phyloP scores from a whole-genome alignment of 257 asterid genomes.

The Capsicum chinense region DNA sequence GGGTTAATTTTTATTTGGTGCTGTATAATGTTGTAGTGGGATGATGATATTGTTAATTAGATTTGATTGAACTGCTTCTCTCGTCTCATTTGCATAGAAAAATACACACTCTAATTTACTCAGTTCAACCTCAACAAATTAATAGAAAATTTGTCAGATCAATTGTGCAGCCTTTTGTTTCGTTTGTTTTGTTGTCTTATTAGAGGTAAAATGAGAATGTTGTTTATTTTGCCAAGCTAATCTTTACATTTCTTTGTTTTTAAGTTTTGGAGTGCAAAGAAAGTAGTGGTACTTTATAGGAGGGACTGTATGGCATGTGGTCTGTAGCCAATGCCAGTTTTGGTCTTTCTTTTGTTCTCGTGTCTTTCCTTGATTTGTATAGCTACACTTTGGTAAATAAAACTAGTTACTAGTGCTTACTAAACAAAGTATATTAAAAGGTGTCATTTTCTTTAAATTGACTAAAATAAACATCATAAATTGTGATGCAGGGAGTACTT shows the following conservation, averaged over 20 bases:
- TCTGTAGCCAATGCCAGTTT: not conserved
- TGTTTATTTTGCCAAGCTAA: not conserved
- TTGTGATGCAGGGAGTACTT: too few species aligned
- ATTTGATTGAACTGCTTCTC: conserved; percentile 14
- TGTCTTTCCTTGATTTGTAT: too few species aligned
- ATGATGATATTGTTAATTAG: conserved; percentile 23
- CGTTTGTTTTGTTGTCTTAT: not conserved
- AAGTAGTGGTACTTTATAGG: not conserved
- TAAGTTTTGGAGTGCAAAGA: not conserved
- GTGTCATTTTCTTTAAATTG: too few species aligned
- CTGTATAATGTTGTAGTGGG: conserved; percentile 21
- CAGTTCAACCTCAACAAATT: not conserved
- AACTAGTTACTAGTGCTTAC: too few species aligned
- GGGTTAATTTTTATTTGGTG: not conserved
- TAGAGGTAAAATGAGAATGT: not conserved
- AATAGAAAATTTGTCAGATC: not conserved
- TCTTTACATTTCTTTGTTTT: not conserved
- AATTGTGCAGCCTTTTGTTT: not conserved
- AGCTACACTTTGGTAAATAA: too few species aligned
- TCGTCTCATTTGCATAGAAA: not conserved
- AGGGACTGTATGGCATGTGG: not conserved
- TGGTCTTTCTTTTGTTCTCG: not conserved
- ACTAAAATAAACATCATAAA: too few species aligned
- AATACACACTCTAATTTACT: not conserved
- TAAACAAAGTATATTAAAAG: too few species aligned